Base-by-base conservation (phyloP, 306 rosid genomes). In the Alnus glutinosa region DNA sequence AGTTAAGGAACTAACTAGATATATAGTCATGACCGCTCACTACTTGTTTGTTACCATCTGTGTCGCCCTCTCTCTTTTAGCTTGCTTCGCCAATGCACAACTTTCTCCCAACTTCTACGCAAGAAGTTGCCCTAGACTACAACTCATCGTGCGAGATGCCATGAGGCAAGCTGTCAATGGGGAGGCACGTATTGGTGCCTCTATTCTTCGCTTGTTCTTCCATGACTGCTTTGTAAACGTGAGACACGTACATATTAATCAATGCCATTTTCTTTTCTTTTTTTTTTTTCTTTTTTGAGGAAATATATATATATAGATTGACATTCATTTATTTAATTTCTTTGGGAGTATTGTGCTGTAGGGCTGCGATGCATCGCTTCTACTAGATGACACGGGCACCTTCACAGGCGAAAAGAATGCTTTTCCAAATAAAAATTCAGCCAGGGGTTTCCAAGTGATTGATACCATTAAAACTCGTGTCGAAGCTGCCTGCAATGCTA, bases 191-290 rank as follows among this genome's bases (percentile, higher is more conserved):
- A 36, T 95, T 1, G 98, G 83, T 1, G 96, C 98, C 79, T 94
- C 98, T 19, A 80, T 92, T 54, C 90, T 92, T 77, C 95, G 95
- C 55, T 61, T 94, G 85, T 89, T 92, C 90, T 94, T 94, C 90
- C 98, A 94, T 52, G 97, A 94, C 55, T 92, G 95, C 86, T 92
- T 94, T 5, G 97, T 92, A 0, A 88, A 92, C 68, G 98, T 23
- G 28, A 23, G 28, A 23, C 28, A 23, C 28, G 28, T 23, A 23
- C 28, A 23, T 23, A 23, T 23, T 23, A 23, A 23, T 23, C 28
- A 23, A 23, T 23, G 28, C 28, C 28, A 23, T 23, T 23, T 23
- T 23, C 28, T 23, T 23, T 23, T 23, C 28, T 23, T 23, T 23
- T 23, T 23, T 23, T 23, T 23, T 23, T 23, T 23, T 23, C 28